Conservation (phyloP, 768 basidiomycete genomes). For the Tephrocybe rancida region DNA sequence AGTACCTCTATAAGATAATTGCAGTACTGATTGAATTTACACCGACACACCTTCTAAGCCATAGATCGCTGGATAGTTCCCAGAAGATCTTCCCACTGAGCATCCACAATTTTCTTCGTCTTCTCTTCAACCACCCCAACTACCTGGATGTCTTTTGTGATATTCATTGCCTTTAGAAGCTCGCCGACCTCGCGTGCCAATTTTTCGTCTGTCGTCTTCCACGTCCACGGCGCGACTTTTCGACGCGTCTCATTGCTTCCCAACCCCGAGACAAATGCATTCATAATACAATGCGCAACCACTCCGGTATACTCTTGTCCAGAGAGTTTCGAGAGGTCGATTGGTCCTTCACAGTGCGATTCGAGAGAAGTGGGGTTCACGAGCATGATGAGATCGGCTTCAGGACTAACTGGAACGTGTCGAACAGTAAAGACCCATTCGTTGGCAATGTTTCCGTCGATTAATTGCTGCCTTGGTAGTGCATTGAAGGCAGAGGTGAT, state of each 20-base stretch:
- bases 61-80: constrained; percentile 11
- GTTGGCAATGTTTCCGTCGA: not conserved
- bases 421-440: constrained; percentile 15
- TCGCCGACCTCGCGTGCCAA: constrained; percentile 4
- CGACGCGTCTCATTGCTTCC: not conserved
- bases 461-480: not conserved
- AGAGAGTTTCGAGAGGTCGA: constrained; percentile 5
- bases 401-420: constrained; percentile 10
- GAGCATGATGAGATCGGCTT: constrained; percentile 15
- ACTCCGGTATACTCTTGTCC: not conserved
- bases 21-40: too few relatives aligned
- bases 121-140: constrained; percentile 4
- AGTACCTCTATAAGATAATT: too few relatives aligned
- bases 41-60: not conserved
- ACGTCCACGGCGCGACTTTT: constrained; percentile 11
- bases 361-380: constrained; percentile 11
- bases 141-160: constrained; percentile 1
- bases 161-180: not conserved
- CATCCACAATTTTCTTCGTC: constrained; percentile 7
- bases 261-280: constrained; percentile 8
- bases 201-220: constrained; percentile 7
- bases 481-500: constrained; percentile 29
- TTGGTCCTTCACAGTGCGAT: constrained; percentile 14
- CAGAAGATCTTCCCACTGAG: constrained; percentile 11
- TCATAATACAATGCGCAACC: constrained; percentile 1